Evolutionary conservation across 2,329 filamentous ascomycete genomes (phyloP), one percentile per base, ranked within the genome.

Genomic region (Sclerotinia spermophila): DNA sequence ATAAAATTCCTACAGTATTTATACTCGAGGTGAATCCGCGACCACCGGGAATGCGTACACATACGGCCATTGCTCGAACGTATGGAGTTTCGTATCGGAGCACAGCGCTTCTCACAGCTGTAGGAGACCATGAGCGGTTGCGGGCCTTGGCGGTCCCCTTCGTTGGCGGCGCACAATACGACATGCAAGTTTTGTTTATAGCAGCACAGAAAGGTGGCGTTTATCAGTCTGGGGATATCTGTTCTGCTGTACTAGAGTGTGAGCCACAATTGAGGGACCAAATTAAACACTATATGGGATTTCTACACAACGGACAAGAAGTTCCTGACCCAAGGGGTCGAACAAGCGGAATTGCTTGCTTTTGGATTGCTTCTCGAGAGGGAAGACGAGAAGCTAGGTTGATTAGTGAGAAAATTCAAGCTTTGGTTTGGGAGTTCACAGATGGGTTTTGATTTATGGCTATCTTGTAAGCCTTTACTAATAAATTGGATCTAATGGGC

Each of bases 201-300:
- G 55, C 55, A 15, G 55, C 33, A 58, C 55, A 58, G 24, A 58
- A 58, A 58, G 55, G 55, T 58, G 55, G 55, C n/a, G 33, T 58
- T 7, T 58, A 58, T 58, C 55, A 38, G 11, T 58, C 55, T 15
- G 55, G 55, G 11, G 33, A 58, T n/a, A 33, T 58, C 33, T 58
- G 55, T 17, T 58, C 55, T 15, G 15, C 55, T 24, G 4, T 58
- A n/a, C n/a, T 58, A 58, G 55, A 58, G 55, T 33, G 33, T n/a
- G 55, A 58, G 21, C 55, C 55, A 58, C 11, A 58, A 10, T 35
- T 58, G 17, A 24, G 21, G 11, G 7, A 11, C 7, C 33, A 58
- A 13, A 21, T 58, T 21, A 38, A 15, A 24, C 33, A 58, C 24
- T 58, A 21, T 10, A 58, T 58, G 55, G 55, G 33, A 15, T 58